A percentile compares a stretch with the other conserved stretches of the same genome.
Evolutionary conservation across 1,284 basidiomycete species (phyloP).

Genomic region (Ceratorhiza oryzae-sativae): DNA sequence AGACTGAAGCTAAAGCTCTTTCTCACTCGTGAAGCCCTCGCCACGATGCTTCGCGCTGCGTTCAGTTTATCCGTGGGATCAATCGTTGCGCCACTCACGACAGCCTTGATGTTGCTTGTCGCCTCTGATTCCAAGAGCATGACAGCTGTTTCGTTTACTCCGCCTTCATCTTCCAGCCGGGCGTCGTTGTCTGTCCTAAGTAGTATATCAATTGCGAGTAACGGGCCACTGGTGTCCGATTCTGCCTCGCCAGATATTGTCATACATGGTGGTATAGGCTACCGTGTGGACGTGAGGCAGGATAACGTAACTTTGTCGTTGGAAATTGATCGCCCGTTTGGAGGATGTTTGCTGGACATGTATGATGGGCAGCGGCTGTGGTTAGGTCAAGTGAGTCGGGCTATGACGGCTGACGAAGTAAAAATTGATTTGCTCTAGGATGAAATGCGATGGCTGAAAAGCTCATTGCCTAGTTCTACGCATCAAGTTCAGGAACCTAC

Average conservation of each 20-base stretch:
- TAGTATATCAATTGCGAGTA: not conserved
- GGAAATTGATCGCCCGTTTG: not conserved
- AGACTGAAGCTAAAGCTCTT: not conserved
- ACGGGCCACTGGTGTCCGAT: constrained; percentile 1
- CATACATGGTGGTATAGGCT: not conserved
- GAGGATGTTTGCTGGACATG: not conserved
- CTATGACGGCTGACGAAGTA: not conserved
- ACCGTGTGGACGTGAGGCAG: not conserved
- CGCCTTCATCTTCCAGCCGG: not conserved
- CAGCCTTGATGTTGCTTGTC: constrained; percentile 9
- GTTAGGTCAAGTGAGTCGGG: not conserved
- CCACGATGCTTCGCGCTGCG: not conserved
- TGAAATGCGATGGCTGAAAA: not conserved
- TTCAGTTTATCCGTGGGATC: not conserved
- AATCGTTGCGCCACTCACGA: not conserved
- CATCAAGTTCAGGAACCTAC: not conserved
- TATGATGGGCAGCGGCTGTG: not conserved
- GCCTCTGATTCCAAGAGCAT: constrained; percentile 14
- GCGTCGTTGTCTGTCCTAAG: not conserved
- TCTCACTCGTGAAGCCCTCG: not conserved
- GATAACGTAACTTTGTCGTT: constrained; percentile 2
- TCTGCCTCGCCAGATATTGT: not conserved
- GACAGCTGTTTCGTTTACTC: constrained; percentile 18
- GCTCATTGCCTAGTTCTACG: not conserved
- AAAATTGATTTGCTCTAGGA: not conserved